phyloP scores from a whole-genome alignment of 208 protist species.

The Acanthamoeba castellanii region DNA sequence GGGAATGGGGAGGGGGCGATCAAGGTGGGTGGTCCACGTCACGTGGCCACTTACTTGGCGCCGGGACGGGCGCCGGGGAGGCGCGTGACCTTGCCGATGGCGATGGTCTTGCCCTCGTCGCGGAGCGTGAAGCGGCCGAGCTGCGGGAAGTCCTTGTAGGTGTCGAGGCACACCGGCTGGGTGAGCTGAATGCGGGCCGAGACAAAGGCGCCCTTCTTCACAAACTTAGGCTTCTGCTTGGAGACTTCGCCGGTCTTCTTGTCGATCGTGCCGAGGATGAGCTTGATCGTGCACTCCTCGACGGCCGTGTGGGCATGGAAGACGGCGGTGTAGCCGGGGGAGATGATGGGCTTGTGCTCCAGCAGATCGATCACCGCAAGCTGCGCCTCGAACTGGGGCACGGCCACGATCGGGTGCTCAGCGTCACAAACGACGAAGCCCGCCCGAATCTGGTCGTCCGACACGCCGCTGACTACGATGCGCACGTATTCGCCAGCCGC shows the following conservation, averaged over 20 bases:
- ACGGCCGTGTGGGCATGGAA: constrained; percentile 96
- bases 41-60: constrained; percentile 39
- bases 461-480: constrained; percentile 91
- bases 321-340: constrained; percentile 94
- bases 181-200: constrained; percentile 94
- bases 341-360: constrained; percentile 96
- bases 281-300: constrained; percentile 92
- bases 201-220: constrained; percentile 93
- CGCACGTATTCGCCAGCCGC: constrained; percentile 95
- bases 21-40: too few relatives aligned
- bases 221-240: constrained; percentile 95
- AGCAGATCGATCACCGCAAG: constrained; percentile 92
- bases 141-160: constrained; percentile 95
- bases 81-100: constrained; percentile 64
- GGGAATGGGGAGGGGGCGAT: too few relatives aligned
- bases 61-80: constrained; percentile 27
- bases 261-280: constrained; percentile 94
- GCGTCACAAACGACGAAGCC: constrained; percentile 66
- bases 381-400: constrained; percentile 95
- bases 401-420: constrained; percentile 82
- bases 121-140: constrained; percentile 97
- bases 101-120: constrained; percentile 90
- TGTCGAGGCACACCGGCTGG: constrained; percentile 94
- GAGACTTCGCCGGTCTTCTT: constrained; percentile 94
- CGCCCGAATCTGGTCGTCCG: constrained; percentile 71